phyloP scores from a whole-genome alignment of 179 eudicot species.

The Sideroxylon spinosum region DNA sequence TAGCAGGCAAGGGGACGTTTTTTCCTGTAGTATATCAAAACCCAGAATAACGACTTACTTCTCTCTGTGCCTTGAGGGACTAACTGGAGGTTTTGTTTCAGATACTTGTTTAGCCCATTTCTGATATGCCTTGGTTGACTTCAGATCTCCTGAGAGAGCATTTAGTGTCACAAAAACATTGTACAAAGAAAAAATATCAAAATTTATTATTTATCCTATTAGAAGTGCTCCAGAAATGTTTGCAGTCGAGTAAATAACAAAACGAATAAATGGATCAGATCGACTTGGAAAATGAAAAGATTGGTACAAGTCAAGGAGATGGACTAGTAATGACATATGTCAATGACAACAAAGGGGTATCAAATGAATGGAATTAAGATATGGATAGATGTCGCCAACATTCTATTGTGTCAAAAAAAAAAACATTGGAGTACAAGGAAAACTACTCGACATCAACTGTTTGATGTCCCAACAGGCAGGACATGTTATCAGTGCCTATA shows the following conservation, averaged over 20 bases:
- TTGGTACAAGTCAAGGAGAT: too few relatives aligned
- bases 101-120: conserved; percentile 83
- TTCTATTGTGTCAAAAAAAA: too few relatives aligned
- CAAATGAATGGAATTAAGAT: too few relatives aligned
- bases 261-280: too few relatives aligned
- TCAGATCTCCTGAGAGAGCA: conserved; percentile 52
- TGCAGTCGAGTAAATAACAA: too few relatives aligned
- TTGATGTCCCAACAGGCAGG: not conserved
- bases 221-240: too few relatives aligned
- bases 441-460: not conserved
- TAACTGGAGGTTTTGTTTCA: conserved; percentile 77
- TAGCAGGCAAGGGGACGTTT: not conserved
- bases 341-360: too few relatives aligned
- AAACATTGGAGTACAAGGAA: not conserved
- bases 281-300: too few relatives aligned
- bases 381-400: too few relatives aligned
- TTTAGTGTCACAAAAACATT: not conserved
- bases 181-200: too few relatives aligned
- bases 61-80: conserved; percentile 55
- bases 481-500: not conserved
- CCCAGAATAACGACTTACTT: conserved; percentile 40
- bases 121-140: conserved; percentile 71
- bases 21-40: not conserved
- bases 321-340: too few relatives aligned
- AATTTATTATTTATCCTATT: too few relatives aligned